Evolutionary conservation across 495 filamentous ascomycete species (phyloP).

Genomic region (Trypethelium eluteriae): DNA sequence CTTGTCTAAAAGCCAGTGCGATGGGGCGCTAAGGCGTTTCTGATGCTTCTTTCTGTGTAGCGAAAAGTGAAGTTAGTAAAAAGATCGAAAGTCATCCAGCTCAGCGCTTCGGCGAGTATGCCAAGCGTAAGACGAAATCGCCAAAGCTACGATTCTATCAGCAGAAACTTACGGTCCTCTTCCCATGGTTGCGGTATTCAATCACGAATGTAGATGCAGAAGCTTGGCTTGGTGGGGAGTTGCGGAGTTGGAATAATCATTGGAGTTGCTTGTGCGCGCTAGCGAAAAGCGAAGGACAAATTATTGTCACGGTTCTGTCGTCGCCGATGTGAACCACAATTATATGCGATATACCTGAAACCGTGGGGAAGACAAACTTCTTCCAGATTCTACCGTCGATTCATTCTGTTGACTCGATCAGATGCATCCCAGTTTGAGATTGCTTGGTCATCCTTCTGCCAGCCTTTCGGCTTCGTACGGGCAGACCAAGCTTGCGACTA

Average conservation of each 20-base stretch:
- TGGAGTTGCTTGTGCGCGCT: constrained; percentile 3
- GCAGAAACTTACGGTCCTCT: constrained; percentile 57
- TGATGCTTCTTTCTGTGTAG: constrained; percentile 89
- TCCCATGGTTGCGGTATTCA: constrained; percentile 45
- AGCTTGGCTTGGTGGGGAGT: neutral
- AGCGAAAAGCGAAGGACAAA: neutral
- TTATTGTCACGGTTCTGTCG: neutral
- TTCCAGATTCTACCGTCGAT: neutral
- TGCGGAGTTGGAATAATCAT: neutral
- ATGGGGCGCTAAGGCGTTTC: constrained; percentile 97
- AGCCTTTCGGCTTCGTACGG: neutral
- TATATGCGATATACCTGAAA: neutral
- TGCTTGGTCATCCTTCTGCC: neutral
- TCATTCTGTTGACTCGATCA: neutral
- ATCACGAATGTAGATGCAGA: neutral
- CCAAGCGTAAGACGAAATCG: too few species aligned
- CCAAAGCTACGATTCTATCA: neutral
- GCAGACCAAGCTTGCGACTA: neutral
- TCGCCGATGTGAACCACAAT: neutral
- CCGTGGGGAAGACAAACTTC: too few species aligned
- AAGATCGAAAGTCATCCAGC: neutral
- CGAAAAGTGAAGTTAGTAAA: constrained; percentile 12
- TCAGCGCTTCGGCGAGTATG: too few species aligned
- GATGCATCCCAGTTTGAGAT: neutral
- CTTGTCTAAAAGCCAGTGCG: constrained; percentile 99